Evolutionary conservation across 2,329 filamentous ascomycete genomes (phyloP).

Genomic region (Apiospora kogelbergensis): DNA sequence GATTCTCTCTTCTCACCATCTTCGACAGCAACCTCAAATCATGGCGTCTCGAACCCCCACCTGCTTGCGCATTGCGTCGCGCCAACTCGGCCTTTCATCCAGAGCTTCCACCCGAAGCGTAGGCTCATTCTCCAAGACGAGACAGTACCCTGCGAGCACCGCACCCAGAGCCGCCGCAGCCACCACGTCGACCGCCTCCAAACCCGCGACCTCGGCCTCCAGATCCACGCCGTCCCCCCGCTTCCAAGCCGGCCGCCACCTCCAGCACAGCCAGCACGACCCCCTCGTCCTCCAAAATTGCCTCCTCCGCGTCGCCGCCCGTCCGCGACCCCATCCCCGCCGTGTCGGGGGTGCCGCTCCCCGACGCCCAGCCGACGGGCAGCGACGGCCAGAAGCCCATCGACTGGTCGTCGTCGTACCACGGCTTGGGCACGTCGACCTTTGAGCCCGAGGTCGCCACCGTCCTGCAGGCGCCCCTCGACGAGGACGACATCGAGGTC

Average conservation of each 20-base stretch:
- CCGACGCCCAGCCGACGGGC: slow-evolving; percentile 23
- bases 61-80: slow-evolving; percentile 6
- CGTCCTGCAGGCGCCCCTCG: slow-evolving; percentile 66
- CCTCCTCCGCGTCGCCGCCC: slow-evolving; percentile 15
- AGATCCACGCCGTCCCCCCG: slow-evolving; percentile 2
- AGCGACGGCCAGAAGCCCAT: slow-evolving; percentile 31
- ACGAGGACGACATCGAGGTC: slow-evolving; percentile 81
- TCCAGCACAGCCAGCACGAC: slow-evolving; percentile 11
- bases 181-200: slow-evolving; percentile 10
- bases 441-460: slow-evolving; percentile 70
- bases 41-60: not conserved
- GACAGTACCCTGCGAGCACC: not conserved
- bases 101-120: not conserved
- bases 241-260: slow-evolving; percentile 14
- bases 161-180: not conserved
- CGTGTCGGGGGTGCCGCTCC: slow-evolving; percentile 28
- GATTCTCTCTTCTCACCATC: not conserved
- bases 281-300: slow-evolving; percentile 10
- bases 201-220: slow-evolving; percentile 15
- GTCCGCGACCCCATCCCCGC: slow-evolving; percentile 26
- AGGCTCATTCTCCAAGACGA: not conserved
- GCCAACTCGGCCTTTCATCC: not conserved
- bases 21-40: not conserved
- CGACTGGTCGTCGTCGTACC: slow-evolving; percentile 84
- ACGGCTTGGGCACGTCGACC: slow-evolving; percentile 70